Percentiles rank a stretch among this genome's conserved stretches.
These are phyloP conservation scores for Boletus bicolor DNA, from an alignment of 768 basidiomycete species.

Conservation along the genomic window DNA sequence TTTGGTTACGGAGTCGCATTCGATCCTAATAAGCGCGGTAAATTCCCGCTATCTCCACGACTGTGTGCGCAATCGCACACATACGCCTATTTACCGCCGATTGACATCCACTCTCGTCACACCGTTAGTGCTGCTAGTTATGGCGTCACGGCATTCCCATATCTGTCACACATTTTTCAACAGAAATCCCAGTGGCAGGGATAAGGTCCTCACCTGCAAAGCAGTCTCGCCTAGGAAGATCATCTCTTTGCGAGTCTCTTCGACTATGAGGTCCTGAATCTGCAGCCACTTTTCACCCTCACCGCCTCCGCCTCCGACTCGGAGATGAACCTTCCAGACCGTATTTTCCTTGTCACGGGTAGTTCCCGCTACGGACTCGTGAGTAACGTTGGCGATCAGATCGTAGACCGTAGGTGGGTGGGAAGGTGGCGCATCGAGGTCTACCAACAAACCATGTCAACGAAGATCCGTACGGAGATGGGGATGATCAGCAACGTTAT, in stretches of 20 bases:
- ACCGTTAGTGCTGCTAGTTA: conserved; percentile 14
- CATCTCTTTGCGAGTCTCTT: conserved; percentile 96
- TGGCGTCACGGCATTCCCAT: conserved; percentile 54
- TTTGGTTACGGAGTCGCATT: conserved; percentile 6
- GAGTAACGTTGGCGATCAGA: conserved; percentile 92
- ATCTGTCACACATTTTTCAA: conserved; percentile 40
- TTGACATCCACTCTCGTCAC: conserved; percentile 32
- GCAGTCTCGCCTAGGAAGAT: conserved; percentile 97
- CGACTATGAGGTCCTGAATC: conserved; percentile 94
- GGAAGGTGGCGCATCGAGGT: conserved; percentile 67
- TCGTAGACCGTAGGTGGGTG: conserved; percentile 78
- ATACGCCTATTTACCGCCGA: conserved; percentile 18
- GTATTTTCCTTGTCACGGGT: conserved; percentile 90
- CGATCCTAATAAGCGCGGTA: conserved; percentile 21
- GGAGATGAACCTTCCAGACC: conserved; percentile 88
- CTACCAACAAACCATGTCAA: conserved; percentile 39
- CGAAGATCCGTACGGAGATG: conserved; percentile 26
- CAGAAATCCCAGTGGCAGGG: not conserved
- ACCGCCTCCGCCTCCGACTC: conserved; percentile 69
- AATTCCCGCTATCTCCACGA: conserved; percentile 32
- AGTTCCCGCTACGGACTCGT: conserved; percentile 94
- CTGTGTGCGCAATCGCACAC: conserved; percentile 1
- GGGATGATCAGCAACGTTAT: conserved; percentile 19
- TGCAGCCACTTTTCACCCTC: conserved; percentile 94
- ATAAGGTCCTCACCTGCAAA: conserved; percentile 62